Percentiles rank a stretch among this genome's conserved stretches.
Conservation (phyloP, 164 flowering plant species). For the Magnolia kwangsiensis region DNA sequence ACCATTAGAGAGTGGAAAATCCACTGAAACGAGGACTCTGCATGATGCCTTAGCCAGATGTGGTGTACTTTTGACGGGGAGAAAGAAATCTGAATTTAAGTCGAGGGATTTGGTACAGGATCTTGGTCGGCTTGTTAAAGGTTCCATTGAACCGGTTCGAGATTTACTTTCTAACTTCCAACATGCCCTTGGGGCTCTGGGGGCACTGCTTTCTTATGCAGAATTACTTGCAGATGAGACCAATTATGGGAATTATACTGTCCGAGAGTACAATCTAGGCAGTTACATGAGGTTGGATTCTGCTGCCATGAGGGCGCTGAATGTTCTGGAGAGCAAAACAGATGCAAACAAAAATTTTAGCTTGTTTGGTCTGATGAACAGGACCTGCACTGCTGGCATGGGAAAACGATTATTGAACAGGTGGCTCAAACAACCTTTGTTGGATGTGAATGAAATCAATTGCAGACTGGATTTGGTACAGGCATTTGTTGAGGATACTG, state of each 20-base stretch:
- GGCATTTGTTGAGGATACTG: slow-evolving; percentile 90
- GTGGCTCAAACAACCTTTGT: slow-evolving; percentile 96
- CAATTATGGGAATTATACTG: slow-evolving; percentile 69
- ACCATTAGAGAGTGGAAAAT: slow-evolving; percentile 63
- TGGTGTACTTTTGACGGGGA: slow-evolving; percentile 85
- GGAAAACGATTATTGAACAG: slow-evolving; percentile 83
- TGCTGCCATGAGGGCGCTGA: slow-evolving; percentile 94
- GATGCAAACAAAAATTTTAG: slow-evolving; percentile 98
- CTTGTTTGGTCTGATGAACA: slow-evolving; percentile 91
- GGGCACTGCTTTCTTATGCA: slow-evolving; percentile 71
- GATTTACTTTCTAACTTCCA: slow-evolving; percentile 78
- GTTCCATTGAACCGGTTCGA: slow-evolving; percentile 73
- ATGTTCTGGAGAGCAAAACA: slow-evolving; percentile 87
- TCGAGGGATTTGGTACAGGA: slow-evolving; percentile 80
- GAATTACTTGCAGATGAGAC: slow-evolving; percentile 87
- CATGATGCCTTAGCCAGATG: slow-evolving; percentile 72
- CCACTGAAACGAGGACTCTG: slow-evolving; percentile 46
- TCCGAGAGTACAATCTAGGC: slow-evolving; percentile 57
- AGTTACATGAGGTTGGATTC: slow-evolving; percentile 92
- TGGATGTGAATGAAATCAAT: slow-evolving; percentile 78
- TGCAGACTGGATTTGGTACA: slow-evolving; percentile 82
- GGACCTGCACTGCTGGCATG: slow-evolving; percentile 99
- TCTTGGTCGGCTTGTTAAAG: slow-evolving; percentile 84
- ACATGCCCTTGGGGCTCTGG: slow-evolving; percentile 72
- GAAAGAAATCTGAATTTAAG: slow-evolving; percentile 80